Conservation (phyloP, 192 early-diverging fungal genomes). For the Phycomyces blakesleeanus region DNA sequence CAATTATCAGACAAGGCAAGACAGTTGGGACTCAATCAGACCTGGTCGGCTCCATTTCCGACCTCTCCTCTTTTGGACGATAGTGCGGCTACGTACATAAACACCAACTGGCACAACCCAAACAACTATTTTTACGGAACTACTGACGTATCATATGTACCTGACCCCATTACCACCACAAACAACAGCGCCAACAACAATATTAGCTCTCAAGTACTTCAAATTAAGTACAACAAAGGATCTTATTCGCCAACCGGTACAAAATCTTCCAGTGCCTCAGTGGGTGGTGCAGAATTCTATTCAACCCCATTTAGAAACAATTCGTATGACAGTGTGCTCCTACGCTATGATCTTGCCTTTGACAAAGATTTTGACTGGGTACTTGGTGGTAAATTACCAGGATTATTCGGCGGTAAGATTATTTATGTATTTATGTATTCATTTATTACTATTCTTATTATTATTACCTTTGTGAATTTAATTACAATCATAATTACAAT, state of each 20-base stretch:
- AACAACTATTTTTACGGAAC: conserved; percentile 31
- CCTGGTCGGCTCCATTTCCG: conserved; percentile 42
- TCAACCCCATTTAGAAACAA: conserved; percentile 36
- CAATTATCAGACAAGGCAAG: not conserved
- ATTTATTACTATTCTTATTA: no score
- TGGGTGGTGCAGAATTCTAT: conserved; percentile 47
- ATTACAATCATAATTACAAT: no score
- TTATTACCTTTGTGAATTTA: no score
- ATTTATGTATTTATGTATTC: no score
- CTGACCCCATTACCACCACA: conserved; percentile 29
- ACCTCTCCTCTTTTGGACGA: conserved; percentile 4
- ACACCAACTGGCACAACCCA: conserved; percentile 2
- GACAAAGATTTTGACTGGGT: conserved; percentile 43
- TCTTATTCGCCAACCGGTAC: conserved; percentile 39
- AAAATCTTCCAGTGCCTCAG: not conserved
- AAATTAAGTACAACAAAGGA: conserved; percentile 39
- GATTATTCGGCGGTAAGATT: conserved; percentile 38
- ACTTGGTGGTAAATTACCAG: conserved; percentile 47
- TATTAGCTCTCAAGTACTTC: conserved; percentile 30
- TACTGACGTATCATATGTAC: conserved; percentile 33
- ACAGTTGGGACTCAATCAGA: conserved; percentile 25
- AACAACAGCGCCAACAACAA: no score
- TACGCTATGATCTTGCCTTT: conserved; percentile 46
- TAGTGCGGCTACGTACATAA: not conserved
- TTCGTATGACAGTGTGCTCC: conserved; percentile 37